phyloP scores from a whole-genome alignment of 2,329 filamentous ascomycete genomes.

The Lecanicillium sp. region DNA sequence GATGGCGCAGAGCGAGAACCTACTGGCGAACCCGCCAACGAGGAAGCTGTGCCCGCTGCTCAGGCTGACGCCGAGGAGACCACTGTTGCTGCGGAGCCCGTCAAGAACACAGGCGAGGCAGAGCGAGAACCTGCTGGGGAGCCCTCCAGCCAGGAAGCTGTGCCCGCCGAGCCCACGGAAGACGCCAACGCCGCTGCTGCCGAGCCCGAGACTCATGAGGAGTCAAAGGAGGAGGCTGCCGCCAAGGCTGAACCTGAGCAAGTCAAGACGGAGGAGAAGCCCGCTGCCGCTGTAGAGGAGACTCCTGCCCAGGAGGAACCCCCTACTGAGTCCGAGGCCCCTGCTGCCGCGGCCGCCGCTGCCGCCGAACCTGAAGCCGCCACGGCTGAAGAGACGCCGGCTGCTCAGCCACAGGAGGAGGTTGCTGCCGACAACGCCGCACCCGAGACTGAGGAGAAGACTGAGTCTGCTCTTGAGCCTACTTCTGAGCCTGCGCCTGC shows the following conservation, averaged over 20 bases:
- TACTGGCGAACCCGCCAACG: background rate
- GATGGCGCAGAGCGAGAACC: background rate
- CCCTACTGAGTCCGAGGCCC: background rate
- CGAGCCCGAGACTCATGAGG: background rate
- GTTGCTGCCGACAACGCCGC: background rate
- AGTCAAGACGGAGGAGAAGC: background rate
- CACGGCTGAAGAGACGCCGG: background rate
- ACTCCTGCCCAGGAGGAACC: background rate
- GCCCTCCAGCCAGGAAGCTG: slow-evolving; percentile 1
- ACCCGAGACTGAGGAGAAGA: background rate
- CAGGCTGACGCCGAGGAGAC: too few species aligned
- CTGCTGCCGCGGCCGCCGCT: background rate
- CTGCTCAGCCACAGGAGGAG: background rate
- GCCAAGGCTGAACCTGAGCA: background rate
- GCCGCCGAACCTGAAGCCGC: background rate
- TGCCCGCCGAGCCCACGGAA: background rate
- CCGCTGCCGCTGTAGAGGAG: too few species aligned
- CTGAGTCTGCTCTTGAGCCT: too few species aligned
- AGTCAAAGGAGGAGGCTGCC: background rate
- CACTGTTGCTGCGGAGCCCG: background rate
- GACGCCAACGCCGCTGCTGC: background rate
- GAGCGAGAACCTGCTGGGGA: slow-evolving; percentile 9
- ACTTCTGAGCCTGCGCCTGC: too few species aligned
- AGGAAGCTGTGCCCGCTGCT: background rate
- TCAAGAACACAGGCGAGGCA: background rate